These are phyloP conservation scores for Coniferiporia weirii DNA, from an alignment of 1,284 basidiomycete genomes.

Conservation along the genomic window DNA sequence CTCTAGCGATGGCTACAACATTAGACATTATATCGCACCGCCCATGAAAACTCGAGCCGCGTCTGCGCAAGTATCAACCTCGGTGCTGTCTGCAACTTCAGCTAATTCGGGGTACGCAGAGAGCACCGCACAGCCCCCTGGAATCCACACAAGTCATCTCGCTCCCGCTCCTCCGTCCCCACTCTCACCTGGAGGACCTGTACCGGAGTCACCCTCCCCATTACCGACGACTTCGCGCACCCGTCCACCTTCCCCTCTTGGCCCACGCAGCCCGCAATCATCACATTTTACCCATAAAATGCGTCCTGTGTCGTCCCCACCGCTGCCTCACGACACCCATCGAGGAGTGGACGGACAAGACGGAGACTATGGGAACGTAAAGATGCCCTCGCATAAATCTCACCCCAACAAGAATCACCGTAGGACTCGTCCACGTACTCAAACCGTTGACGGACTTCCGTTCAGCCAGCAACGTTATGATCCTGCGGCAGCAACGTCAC, in stretches of 20 bases:
- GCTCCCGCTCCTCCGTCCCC: slow-evolving; percentile 8
- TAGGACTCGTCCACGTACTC: slow-evolving; percentile 6
- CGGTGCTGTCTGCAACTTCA: not conserved
- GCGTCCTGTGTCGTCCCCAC: slow-evolving; percentile 14
- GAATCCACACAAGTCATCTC: slow-evolving; percentile 6
- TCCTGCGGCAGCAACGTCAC: not conserved
- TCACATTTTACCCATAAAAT: slow-evolving; percentile 3
- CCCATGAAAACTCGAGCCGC: slow-evolving; percentile 24
- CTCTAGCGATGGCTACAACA: slow-evolving; percentile 38
- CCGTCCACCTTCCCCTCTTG: slow-evolving; percentile 15
- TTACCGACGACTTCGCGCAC: slow-evolving; percentile 6
- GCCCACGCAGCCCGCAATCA: slow-evolving; percentile 12
- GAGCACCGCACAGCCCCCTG: not conserved
- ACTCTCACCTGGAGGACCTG: not conserved
- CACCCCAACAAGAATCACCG: not conserved
- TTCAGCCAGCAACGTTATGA: slow-evolving; percentile 11
- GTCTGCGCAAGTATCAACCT: slow-evolving; percentile 15
- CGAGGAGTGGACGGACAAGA: not conserved
- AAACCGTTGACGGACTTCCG: slow-evolving; percentile 17
- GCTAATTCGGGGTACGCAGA: not conserved
- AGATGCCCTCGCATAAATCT: not conserved
- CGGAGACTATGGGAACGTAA: not conserved
- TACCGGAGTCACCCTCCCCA: slow-evolving; percentile 2
- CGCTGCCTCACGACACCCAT: not conserved
- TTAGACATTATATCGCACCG: slow-evolving; percentile 42